Base-by-base conservation (phyloP, 2,329 filamentous ascomycete genomes). In the Eutypella sp. region DNA sequence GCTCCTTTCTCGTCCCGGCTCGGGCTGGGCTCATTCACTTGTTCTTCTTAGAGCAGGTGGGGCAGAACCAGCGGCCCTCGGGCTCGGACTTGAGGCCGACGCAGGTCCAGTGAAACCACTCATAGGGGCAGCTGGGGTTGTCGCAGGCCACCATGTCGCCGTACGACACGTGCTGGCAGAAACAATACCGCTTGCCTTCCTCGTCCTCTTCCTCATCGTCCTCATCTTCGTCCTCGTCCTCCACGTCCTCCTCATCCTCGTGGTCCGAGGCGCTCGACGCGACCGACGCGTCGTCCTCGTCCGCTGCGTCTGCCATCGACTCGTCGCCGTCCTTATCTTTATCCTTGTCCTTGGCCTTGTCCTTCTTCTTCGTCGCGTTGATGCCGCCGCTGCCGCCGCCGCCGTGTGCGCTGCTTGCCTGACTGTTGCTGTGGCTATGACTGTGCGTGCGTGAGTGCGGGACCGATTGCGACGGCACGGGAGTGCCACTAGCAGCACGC, bases 61-160 rank as follows among this genome's bases (percentile, higher is more conserved):
- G 81, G 55, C 82, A 86, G 60, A 78, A 85, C 82, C 82, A 86
- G 20, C 74, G 82, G 25, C 82, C 82, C 46, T 78, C 79, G 7
- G 82, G 82, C 61, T 85, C 82, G 56, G 77, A 83, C 65, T 82
- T 84, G 25, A 86, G 72, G 18, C 81, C 80, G 41, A 86, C 82
- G 57, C 82, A 86, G 37, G 73, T 82, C 85, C 87, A 93, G 68
- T 93, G 88, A 65, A 93, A 93, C 88, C 88, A 93, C 68, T 93
- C 87, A 60, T 81, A 87, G 40, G 83, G 82, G 66, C 88, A 93
- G 54, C 84, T 77, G 47, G 86, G 82, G 64, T 92, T 92, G 70
- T 93, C 88, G 69, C 88, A 93, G 24, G 87, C 88, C 52, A 93
- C 87, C 88, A 93, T 93, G 60, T 92, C 85, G 50, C 88, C 88